A percentile compares a stretch with the other conserved stretches of the same genome.
These are phyloP conservation scores for Cutaneotrichosporon curvatum DNA, from an alignment of 1,284 basidiomycete genomes.

Conservation along the genomic window DNA sequence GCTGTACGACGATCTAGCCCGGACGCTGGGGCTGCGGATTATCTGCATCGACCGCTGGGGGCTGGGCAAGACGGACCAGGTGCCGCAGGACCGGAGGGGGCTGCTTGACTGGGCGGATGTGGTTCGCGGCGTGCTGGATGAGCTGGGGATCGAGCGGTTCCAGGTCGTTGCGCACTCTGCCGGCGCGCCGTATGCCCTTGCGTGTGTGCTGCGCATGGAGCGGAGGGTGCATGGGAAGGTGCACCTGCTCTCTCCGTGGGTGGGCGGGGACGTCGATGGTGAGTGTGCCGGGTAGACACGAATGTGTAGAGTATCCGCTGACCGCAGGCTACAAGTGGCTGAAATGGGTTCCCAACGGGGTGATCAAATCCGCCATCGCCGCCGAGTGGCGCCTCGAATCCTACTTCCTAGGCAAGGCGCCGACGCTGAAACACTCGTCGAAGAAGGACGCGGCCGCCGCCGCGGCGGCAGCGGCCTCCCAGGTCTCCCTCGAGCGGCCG, in stretches of 20 bases:
- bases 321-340: slow-evolving; percentile 83
- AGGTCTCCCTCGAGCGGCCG: neutral
- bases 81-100: slow-evolving; percentile 60
- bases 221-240: slow-evolving; percentile 74
- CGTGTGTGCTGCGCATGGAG: slow-evolving; percentile 67
- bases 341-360: slow-evolving; percentile 86
- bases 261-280: slow-evolving; percentile 70
- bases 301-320: neutral
- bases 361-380: slow-evolving; percentile 89
- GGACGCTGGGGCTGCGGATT: slow-evolving; percentile 72
- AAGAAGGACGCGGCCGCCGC: slow-evolving; percentile 2
- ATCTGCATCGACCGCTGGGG: slow-evolving; percentile 98
- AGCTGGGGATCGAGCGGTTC: slow-evolving; percentile 68
- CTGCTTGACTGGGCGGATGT: slow-evolving; percentile 85
- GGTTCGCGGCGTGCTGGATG: slow-evolving; percentile 80
- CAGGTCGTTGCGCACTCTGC: slow-evolving; percentile 95
- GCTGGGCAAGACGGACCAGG: slow-evolving; percentile 70
- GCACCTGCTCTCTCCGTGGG: slow-evolving; percentile 93
- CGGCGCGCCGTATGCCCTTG: slow-evolving; percentile 87
- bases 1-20: slow-evolving; percentile 91
- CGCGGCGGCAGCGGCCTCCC: neutral
- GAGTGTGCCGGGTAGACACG: slow-evolving; percentile 53
- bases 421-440: slow-evolving; percentile 48
- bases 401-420: slow-evolving; percentile 93
- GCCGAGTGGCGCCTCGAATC: slow-evolving; percentile 95